phyloP scores from a whole-genome alignment of 495 filamentous ascomycete species.

The Rhizodiscina lignyota region DNA sequence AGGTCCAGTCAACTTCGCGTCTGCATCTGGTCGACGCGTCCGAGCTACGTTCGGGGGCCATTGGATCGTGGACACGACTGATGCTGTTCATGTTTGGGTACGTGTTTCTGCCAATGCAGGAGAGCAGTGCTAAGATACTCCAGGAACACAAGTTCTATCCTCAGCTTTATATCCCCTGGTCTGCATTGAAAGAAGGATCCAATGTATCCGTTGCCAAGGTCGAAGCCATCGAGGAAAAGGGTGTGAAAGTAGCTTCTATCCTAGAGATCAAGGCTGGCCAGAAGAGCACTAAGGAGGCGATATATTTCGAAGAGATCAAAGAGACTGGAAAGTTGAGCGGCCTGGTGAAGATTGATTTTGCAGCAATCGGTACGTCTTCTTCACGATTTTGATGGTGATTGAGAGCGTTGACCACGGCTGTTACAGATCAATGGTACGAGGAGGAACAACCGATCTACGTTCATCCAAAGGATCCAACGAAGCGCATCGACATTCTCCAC shows the following conservation, averaged over 20 bases:
- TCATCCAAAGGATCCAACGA: conserved; percentile 5
- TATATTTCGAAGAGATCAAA: background rate
- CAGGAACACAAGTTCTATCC: background rate
- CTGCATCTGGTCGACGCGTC: background rate
- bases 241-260: background rate
- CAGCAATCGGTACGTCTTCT: background rate
- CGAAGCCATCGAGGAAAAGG: background rate
- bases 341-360: background rate
- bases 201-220: background rate
- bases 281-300: background rate
- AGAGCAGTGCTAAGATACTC: too few relatives aligned
- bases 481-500: conserved; percentile 4
- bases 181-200: background rate
- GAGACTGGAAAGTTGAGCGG: background rate
- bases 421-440: background rate
- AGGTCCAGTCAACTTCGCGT: too few relatives aligned
- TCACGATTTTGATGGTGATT: background rate
- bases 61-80: background rate
- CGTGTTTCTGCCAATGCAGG: too few relatives aligned
- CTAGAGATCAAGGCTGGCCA: too few relatives aligned
- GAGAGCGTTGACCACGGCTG: background rate
- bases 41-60: background rate
- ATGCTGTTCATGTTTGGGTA: background rate
- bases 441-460: background rate
- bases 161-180: background rate